Conservation (phyloP, 1,139 yeast genomes). For the Suhomyces wounanorum region DNA sequence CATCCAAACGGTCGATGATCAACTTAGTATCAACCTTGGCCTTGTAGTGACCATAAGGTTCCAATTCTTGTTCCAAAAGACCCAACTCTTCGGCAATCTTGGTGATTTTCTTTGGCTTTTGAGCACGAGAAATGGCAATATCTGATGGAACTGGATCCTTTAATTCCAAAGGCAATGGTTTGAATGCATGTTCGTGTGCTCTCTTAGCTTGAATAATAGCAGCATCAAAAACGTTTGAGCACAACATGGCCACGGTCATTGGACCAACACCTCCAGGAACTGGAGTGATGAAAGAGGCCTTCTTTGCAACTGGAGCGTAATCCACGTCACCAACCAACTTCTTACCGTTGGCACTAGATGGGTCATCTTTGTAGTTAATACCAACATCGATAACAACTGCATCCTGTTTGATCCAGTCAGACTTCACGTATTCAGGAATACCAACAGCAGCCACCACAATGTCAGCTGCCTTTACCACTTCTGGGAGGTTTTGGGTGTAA, state of each 20-base stretch:
- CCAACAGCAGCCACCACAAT: conserved; percentile 94
- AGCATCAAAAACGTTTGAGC: conserved; percentile 65
- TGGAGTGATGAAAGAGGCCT: conserved; percentile 83
- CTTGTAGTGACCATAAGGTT: conserved; percentile 88
- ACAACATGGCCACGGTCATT: conserved; percentile 95
- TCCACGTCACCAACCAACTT: conserved; percentile 96
- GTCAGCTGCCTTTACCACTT: conserved; percentile 69
- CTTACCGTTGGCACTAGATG: conserved; percentile 65
- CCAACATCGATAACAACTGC: conserved; percentile 96
- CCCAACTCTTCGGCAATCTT: conserved; percentile 87
- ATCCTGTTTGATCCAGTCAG: conserved; percentile 84
- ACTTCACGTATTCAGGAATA: conserved; percentile 76
- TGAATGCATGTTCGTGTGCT: conserved; percentile 48
- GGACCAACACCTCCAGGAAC: conserved; percentile 99
- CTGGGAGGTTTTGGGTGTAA: conserved; percentile 53
- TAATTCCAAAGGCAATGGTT: conserved; percentile 66
- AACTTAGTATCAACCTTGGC: conserved; percentile 76
- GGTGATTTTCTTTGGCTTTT: conserved; percentile 80
- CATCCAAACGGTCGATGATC: conserved; percentile 58
- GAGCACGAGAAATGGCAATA: conserved; percentile 88
- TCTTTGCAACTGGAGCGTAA: conserved; percentile 61
- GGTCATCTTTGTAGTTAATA: conserved; percentile 78
- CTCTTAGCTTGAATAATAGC: conserved; percentile 57
- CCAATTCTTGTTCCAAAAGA: conserved; percentile 77
- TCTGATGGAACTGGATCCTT: conserved; percentile 90